A percentile compares a stretch with the other conserved stretches of the same genome.
phyloP scores from a whole-genome alignment of 2,329 filamentous ascomycete species.

The Periglandula ipomoeae region DNA sequence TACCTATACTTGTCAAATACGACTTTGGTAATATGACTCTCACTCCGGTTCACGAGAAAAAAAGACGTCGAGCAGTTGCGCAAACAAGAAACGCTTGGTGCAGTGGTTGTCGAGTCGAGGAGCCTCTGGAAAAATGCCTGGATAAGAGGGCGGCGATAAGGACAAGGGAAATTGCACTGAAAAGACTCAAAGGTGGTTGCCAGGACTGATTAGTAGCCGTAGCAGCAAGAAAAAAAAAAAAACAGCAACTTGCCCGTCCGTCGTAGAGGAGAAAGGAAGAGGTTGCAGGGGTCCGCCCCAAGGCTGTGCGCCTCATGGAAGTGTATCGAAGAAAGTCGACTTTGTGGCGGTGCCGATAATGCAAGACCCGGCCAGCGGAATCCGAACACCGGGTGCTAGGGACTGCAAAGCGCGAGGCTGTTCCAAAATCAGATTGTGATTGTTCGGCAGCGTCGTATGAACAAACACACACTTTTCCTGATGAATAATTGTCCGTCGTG shows the following conservation, averaged over 20 bases:
- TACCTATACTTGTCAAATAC: not conserved
- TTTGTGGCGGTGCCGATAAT: conserved; percentile 26
- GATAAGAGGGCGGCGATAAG: not conserved
- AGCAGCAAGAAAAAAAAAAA: not conserved
- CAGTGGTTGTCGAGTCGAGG: not conserved
- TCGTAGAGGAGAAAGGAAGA: conserved; percentile 8
- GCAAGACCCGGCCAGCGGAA: conserved; percentile 1
- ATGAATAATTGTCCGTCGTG: no score
- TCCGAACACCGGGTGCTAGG: not conserved
- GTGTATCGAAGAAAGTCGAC: conserved; percentile 32
- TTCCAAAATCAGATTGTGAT: not conserved
- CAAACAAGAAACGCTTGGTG: not conserved
- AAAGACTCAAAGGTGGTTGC: not conserved
- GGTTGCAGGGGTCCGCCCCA: conserved; percentile 20
- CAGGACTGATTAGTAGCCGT: not conserved
- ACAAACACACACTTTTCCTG: no score
- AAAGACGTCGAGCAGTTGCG: not conserved
- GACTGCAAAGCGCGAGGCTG: not conserved
- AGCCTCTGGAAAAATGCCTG: not conserved
- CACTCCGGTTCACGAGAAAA: not conserved
- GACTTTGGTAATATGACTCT: not conserved
- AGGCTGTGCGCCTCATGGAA: conserved; percentile 32
- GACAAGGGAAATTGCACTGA: not conserved
- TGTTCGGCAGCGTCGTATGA: not conserved
- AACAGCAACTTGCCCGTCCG: not conserved